These are phyloP conservation scores for Stevia rebaudiana DNA, from an alignment of 140 eudicot species.

Conservation along the genomic window DNA sequence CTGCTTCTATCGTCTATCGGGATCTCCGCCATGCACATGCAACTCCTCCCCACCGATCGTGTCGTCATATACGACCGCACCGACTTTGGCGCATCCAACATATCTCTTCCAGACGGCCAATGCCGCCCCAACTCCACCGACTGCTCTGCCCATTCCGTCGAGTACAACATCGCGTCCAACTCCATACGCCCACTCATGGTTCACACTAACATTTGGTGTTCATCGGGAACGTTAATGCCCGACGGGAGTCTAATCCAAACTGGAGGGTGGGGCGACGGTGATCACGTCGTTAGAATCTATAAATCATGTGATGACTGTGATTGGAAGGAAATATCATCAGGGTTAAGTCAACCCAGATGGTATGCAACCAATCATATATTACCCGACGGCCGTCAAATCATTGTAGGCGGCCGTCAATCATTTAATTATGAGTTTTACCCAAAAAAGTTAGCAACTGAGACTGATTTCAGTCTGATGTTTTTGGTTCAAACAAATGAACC, in stretches of 20 bases:
- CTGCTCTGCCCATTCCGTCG: slow-evolving; percentile 62
- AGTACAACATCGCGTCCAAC: slow-evolving; percentile 38
- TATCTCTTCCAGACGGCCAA: slow-evolving; percentile 37
- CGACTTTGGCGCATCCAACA: slow-evolving; percentile 52
- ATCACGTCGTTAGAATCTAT: slow-evolving; percentile 35
- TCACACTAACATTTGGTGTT: slow-evolving; percentile 61
- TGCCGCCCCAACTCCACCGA: slow-evolving; percentile 42
- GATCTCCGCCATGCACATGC: slow-evolving; percentile 83
- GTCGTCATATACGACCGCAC: slow-evolving; percentile 62
- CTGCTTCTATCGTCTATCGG: slow-evolving; percentile 37
- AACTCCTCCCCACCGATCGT: slow-evolving; percentile 53
- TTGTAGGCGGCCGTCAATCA: slow-evolving; percentile 60
- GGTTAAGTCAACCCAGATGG: slow-evolving; percentile 45
- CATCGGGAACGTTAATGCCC: slow-evolving; percentile 46
- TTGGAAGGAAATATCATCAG: slow-evolving; percentile 42
- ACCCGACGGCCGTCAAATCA: slow-evolving; percentile 62
- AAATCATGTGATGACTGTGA: slow-evolving; percentile 44
- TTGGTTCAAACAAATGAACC: slow-evolving; percentile 45
- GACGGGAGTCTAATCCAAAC: slow-evolving; percentile 51
- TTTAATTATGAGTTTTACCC: slow-evolving; percentile 76
- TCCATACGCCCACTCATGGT: slow-evolving; percentile 52
- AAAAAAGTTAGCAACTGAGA: slow-evolving; percentile 9
- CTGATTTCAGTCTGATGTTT: slow-evolving; percentile 35
- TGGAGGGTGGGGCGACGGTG: slow-evolving; percentile 62
- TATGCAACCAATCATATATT: slow-evolving; percentile 64